Evolutionary conservation across 2,329 filamentous ascomycete species (phyloP).

Genomic region (Colletotrichum echinochloae): DNA sequence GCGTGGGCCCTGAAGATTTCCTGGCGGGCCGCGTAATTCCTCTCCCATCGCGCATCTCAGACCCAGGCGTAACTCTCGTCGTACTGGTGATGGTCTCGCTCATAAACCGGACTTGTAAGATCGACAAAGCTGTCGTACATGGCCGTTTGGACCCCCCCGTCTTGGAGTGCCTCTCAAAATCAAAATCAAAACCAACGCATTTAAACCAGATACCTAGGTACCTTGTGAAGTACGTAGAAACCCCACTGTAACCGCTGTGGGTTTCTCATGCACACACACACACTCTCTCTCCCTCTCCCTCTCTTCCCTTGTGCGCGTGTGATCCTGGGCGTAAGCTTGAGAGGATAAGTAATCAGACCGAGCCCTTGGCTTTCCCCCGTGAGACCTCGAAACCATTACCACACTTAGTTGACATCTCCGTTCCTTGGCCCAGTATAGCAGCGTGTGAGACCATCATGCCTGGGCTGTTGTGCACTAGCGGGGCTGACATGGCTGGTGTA

Average conservation of each 20-base stretch:
- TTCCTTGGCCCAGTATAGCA: constrained; percentile 6
- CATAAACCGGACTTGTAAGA: constrained; percentile 10
- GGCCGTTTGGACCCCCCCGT: constrained; percentile 1
- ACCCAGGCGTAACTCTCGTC: constrained; percentile 3
- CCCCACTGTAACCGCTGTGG: background rate
- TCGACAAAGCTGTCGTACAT: background rate
- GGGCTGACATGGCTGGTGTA: background rate
- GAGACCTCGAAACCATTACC: constrained; percentile 39
- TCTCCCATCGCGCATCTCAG: background rate
- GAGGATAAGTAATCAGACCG: constrained; percentile 28
- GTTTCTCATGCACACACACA: background rate
- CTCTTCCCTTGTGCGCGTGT: background rate
- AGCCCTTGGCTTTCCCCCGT: constrained; percentile 20
- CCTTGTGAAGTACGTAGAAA: background rate
- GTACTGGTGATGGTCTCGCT: background rate
- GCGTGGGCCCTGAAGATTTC: constrained; percentile 22
- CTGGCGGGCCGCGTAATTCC: background rate
- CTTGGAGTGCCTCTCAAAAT: constrained; percentile 13
- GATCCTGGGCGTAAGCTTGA: constrained; percentile 13
- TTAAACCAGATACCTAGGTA: no score
- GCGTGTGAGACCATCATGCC: constrained; percentile 6
- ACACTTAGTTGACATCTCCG: constrained; percentile 37
- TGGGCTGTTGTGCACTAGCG: constrained; percentile 10
- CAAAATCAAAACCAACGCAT: constrained; percentile 8
- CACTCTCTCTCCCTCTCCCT: no score